Conservation (phyloP, 1,284 basidiomycete genomes). For the Peniophora sp. region DNA sequence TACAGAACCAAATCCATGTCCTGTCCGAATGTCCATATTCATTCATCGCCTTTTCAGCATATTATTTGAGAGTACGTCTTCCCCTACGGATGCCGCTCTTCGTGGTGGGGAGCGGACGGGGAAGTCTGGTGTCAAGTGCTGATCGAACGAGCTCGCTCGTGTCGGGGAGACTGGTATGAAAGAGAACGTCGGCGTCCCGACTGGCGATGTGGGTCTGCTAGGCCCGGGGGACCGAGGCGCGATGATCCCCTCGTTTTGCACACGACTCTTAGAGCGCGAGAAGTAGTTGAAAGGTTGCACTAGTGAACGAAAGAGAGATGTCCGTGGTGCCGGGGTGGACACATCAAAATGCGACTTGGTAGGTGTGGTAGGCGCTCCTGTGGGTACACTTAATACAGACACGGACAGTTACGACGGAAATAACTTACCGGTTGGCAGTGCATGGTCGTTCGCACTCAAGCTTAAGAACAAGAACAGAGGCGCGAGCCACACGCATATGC, state of each 20-base stretch:
- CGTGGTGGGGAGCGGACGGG: background rate
- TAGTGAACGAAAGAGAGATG: constrained; percentile 5
- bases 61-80: background rate
- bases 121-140: background rate
- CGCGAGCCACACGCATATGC: constrained; percentile 86
- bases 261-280: background rate
- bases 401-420: background rate
- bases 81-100: background rate
- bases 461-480: constrained; percentile 90
- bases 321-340: background rate
- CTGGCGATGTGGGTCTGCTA: background rate
- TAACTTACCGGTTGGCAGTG: constrained; percentile 51
- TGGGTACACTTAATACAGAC: background rate
- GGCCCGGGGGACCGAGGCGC: constrained; percentile 2
- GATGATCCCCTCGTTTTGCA: constrained; percentile 5
- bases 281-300: constrained; percentile 2
- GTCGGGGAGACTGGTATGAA: constrained; percentile 1
- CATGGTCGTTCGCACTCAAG: constrained; percentile 91
- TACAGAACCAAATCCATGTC: background rate
- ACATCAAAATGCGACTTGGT: background rate
- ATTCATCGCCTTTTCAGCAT: background rate
- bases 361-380: constrained; percentile 2
- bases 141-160: background rate
- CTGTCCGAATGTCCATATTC: background rate
- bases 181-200: background rate